Evolutionary conservation across 2,329 filamentous ascomycete genomes (phyloP).

Genomic region (Penicillium frequentans): DNA sequence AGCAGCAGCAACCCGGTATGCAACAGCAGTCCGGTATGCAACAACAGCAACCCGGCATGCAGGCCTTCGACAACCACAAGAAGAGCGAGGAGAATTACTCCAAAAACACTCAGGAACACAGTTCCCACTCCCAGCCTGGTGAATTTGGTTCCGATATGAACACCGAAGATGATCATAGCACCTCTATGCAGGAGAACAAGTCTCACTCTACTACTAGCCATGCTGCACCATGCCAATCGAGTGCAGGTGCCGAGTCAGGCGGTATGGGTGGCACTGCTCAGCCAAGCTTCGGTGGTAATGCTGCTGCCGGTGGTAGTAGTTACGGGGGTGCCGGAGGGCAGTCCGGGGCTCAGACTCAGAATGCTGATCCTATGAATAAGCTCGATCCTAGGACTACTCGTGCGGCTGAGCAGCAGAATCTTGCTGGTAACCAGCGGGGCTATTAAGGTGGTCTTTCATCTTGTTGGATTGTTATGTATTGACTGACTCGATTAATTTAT

Average conservation of each 20-base stretch:
- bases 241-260: background rate
- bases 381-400: constrained; percentile 1
- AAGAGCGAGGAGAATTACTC: constrained; percentile 5
- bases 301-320: constrained; percentile 13
- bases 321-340: background rate
- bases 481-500: background rate
- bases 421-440: constrained; percentile 8
- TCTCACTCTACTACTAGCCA: constrained; percentile 14
- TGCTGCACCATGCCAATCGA: constrained; percentile 1
- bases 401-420: background rate
- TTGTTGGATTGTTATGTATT: background rate
- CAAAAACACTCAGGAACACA: background rate
- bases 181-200: constrained; percentile 4
- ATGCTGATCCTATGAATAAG: constrained; percentile 4
- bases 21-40: background rate
- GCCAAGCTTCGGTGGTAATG: constrained; percentile 5
- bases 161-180: background rate
- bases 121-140: background rate
- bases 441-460: background rate
- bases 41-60: background rate
- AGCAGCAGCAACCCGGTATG: background rate
- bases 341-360: background rate
- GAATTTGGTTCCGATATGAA: no score
- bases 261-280: background rate
- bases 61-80: constrained; percentile 8